Percentiles rank a stretch among this genome's conserved stretches.
phyloP scores from a whole-genome alignment of 2,329 filamentous ascomycete species.

The Cercospora zeina region DNA sequence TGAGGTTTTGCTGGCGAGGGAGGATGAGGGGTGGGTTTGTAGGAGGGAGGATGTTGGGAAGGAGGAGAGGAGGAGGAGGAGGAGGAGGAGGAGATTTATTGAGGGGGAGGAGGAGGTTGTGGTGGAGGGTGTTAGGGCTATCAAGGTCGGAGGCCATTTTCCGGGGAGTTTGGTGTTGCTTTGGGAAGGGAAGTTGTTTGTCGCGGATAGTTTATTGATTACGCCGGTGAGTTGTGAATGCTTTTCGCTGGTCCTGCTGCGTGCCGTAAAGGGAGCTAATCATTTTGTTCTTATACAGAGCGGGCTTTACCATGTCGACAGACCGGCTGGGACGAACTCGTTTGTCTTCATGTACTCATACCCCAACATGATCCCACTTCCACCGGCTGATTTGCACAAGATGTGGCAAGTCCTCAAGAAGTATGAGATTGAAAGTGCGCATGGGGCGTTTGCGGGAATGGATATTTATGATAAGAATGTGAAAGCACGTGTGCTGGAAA shows the following conservation, averaged over 20 bases:
- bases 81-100: slow-evolving; percentile 65
- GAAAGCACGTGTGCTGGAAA: slow-evolving; percentile 68
- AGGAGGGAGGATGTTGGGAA: slow-evolving; percentile 47
- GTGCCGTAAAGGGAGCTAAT: not conserved
- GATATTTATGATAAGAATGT: slow-evolving; percentile 60
- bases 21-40: slow-evolving; percentile 67
- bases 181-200: slow-evolving; percentile 63
- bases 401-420: slow-evolving; percentile 70
- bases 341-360: slow-evolving; percentile 78
- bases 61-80: slow-evolving; percentile 46
- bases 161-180: slow-evolving; percentile 69
- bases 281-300: slow-evolving; percentile 28
- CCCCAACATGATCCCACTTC: slow-evolving; percentile 71
- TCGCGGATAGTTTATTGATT: slow-evolving; percentile 75
- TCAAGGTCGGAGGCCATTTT: slow-evolving; percentile 79
- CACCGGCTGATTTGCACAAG: slow-evolving; percentile 60
- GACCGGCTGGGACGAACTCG: slow-evolving; percentile 49
- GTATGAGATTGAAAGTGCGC: slow-evolving; percentile 64
- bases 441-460: slow-evolving; percentile 65
- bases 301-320: slow-evolving; percentile 43
- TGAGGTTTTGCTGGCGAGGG: slow-evolving; percentile 65
- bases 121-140: slow-evolving; percentile 56
- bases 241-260: not conserved
- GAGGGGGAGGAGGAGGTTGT: slow-evolving; percentile 48
- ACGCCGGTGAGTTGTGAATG: slow-evolving; percentile 54